phyloP scores from a whole-genome alignment of 441 rosid species.

The Flueggea neowawraea region DNA sequence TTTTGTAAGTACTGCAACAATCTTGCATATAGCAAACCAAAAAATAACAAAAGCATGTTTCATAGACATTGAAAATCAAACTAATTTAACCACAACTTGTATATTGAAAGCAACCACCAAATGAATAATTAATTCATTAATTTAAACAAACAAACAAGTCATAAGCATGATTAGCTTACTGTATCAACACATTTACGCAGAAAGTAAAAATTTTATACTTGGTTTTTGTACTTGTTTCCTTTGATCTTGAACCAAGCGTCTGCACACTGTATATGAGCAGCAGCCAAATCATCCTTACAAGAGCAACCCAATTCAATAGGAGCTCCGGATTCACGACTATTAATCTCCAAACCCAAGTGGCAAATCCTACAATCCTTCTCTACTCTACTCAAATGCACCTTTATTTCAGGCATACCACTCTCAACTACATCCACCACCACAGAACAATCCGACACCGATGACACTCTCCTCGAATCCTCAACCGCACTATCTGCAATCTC shows the following conservation, averaged over 20 bases:
- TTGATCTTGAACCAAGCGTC: constrained; percentile 97
- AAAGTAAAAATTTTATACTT: neutral
- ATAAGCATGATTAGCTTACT: neutral
- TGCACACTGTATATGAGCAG: constrained; percentile 93
- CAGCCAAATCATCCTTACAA: constrained; percentile 87
- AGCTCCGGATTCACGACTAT: constrained; percentile 62
- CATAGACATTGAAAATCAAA: too few species aligned
- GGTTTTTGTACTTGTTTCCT: constrained; percentile 58
- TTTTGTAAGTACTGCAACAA: too few species aligned
- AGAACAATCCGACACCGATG: constrained; percentile 54
- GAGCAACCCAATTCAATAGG: constrained; percentile 87
- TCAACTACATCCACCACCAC: constrained; percentile 47
- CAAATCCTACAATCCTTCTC: constrained; percentile 94
- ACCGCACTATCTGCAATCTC: constrained; percentile 27
- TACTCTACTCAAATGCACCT: constrained; percentile 39
- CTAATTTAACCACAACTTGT: too few species aligned
- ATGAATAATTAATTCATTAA: too few species aligned
- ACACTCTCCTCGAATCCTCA: constrained; percentile 49
- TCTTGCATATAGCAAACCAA: too few species aligned
- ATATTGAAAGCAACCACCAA: too few species aligned
- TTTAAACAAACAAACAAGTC: neutral
- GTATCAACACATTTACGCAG: neutral
- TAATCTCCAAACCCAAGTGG: constrained; percentile 81
- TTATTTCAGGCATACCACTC: constrained; percentile 32
- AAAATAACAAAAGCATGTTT: too few species aligned